phyloP scores from a whole-genome alignment of 179 eudicot species.

The Monotropa hypopitys region DNA sequence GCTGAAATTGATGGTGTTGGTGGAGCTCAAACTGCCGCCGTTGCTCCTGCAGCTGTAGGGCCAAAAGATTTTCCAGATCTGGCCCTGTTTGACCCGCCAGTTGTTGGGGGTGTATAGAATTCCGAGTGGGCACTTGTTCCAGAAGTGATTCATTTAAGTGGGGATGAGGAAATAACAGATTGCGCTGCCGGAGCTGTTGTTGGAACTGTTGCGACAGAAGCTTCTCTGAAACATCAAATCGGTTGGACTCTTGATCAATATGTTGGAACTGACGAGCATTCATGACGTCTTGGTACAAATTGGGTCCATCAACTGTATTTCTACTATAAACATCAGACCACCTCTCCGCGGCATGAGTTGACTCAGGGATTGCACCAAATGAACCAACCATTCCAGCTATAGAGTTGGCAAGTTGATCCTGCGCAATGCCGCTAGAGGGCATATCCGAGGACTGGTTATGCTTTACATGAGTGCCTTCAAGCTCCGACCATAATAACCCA shows the following conservation, averaged over 20 bases:
- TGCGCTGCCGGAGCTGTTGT: slow-evolving; percentile 52
- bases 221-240: slow-evolving; percentile 46
- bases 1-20: slow-evolving; percentile 40
- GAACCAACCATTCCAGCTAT: slow-evolving; percentile 27
- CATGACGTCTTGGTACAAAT: slow-evolving; percentile 36
- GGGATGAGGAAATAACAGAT: slow-evolving; percentile 30
- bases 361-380: slow-evolving; percentile 30
- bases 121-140: slow-evolving; percentile 34
- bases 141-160: slow-evolving; percentile 43
- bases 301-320: slow-evolving; percentile 30
- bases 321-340: slow-evolving; percentile 43
- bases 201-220: slow-evolving; percentile 40
- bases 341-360: slow-evolving; percentile 32
- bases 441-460: slow-evolving; percentile 29
- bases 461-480: slow-evolving; percentile 44
- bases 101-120: slow-evolving; percentile 47
- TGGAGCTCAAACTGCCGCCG: slow-evolving; percentile 24
- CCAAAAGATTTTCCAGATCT: slow-evolving; percentile 62
- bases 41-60: slow-evolving; percentile 49
- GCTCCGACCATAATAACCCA: slow-evolving; percentile 86
- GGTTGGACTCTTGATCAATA: slow-evolving; percentile 48
- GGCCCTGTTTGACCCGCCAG: slow-evolving; percentile 37
- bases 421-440: slow-evolving; percentile 31
- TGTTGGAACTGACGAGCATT: slow-evolving; percentile 33
- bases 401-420: slow-evolving; percentile 34